Evolutionary conservation across 192 early-diverging fungal genomes (phyloP).

Genomic region (Podochytrium sp.): DNA sequence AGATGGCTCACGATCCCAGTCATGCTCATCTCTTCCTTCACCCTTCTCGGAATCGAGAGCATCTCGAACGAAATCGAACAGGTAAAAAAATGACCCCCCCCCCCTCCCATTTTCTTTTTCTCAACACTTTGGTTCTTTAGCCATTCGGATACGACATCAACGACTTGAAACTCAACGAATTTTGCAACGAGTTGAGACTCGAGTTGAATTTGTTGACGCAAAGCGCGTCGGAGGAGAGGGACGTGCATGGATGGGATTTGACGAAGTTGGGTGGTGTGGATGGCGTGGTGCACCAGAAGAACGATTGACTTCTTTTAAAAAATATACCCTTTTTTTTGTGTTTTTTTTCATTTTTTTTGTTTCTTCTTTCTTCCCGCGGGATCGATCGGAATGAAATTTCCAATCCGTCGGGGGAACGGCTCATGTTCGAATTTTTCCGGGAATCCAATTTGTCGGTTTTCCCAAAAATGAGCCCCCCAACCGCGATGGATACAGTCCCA

Average conservation of each 20-base stretch:
- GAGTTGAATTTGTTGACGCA: slow-evolving; percentile 34
- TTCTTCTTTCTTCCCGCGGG: no score
- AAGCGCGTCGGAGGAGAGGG: not conserved
- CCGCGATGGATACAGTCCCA: not conserved
- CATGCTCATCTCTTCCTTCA: slow-evolving; percentile 70
- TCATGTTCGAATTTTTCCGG: no score
- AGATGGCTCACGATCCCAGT: slow-evolving; percentile 63
- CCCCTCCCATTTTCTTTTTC: no score
- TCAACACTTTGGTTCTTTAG: no score
- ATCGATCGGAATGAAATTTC: no score
- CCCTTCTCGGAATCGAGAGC: slow-evolving; percentile 75
- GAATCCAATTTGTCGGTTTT: no score
- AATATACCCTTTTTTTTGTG: no score
- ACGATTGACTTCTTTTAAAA: no score
- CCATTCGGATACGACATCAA: slow-evolving; percentile 83
- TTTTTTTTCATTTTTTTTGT: no score
- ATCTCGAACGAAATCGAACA: slow-evolving; percentile 86
- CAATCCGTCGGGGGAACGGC: no score
- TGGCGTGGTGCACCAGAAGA: no score
- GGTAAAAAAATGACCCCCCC: no score
- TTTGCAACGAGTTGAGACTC: slow-evolving; percentile 39
- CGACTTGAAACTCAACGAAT: slow-evolving; percentile 55
- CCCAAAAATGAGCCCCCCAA: not conserved
- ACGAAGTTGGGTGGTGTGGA: not conserved
- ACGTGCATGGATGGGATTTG: slow-evolving; percentile 2